phyloP scores from a whole-genome alignment of 2,329 filamentous ascomycete species.

The Cercospora canescens region DNA sequence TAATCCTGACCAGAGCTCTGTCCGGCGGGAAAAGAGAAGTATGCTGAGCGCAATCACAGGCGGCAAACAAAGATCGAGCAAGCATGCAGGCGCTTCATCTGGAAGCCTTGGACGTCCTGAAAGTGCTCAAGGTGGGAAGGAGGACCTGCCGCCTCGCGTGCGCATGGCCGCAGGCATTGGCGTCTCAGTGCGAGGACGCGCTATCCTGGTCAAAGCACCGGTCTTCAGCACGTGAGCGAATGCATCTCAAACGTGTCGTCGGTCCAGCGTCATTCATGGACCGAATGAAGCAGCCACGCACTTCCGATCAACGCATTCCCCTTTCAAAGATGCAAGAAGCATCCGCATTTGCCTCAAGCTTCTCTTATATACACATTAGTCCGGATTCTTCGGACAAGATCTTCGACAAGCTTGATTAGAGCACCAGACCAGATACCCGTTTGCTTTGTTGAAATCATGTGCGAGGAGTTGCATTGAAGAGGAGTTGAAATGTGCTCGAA shows the following conservation, averaged over 20 bases:
- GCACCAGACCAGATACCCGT: constrained; percentile 13
- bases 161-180: constrained; percentile 50
- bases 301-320: background rate
- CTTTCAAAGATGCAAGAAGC: background rate
- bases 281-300: background rate
- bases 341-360: background rate
- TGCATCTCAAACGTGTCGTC: background rate
- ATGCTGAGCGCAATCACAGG: constrained; percentile 48
- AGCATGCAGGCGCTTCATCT: constrained; percentile 39
- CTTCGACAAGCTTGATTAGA: constrained; percentile 1
- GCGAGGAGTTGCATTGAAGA: background rate
- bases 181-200: constrained; percentile 51
- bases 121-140: constrained; percentile 43
- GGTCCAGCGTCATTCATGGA: background rate
- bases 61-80: constrained; percentile 41
- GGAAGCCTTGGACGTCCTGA: constrained; percentile 42
- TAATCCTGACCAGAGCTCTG: constrained; percentile 23
- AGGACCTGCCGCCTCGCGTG: constrained; percentile 45
- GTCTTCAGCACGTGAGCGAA: constrained; percentile 39
- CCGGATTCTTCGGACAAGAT: background rate
- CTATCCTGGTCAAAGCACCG: constrained; percentile 51
- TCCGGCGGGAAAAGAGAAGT: constrained; percentile 34
- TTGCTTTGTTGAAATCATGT: constrained; percentile 5
- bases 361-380: constrained; percentile 2
- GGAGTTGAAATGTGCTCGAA: background rate